phyloP scores from a whole-genome alignment of 345 rosid genomes.

The Geranium rotundifolium region DNA sequence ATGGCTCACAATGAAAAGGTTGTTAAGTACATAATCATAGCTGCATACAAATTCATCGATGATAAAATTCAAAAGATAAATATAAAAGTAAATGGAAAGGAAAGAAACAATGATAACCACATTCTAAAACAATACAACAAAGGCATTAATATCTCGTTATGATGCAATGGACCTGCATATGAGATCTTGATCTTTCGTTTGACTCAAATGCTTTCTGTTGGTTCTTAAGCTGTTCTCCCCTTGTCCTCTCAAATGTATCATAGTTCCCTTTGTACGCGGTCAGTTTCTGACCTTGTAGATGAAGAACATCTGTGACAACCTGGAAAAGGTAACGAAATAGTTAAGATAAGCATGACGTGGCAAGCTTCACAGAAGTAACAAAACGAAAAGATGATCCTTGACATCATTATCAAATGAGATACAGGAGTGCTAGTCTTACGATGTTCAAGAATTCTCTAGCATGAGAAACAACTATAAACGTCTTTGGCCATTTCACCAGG shows the following conservation, averaged over 20 bases:
- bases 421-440: slow-evolving; percentile 28
- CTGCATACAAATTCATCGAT: neutral
- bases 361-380: neutral
- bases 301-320: slow-evolving; percentile 97
- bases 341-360: neutral
- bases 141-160: neutral
- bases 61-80: no score
- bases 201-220: slow-evolving; percentile 87
- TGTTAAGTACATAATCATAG: neutral
- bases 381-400: neutral
- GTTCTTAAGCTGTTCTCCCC: slow-evolving; percentile 80
- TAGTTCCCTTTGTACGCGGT: slow-evolving; percentile 73
- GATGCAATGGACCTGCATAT: slow-evolving; percentile 70
- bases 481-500: slow-evolving; percentile 95
- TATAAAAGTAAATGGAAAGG: neutral
- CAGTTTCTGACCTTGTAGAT: slow-evolving; percentile 79
- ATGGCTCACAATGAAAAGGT: slow-evolving; percentile 3
- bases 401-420: neutral
- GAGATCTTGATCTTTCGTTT: slow-evolving; percentile 67
- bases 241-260: slow-evolving; percentile 79
- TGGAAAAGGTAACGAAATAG: slow-evolving; percentile 18
- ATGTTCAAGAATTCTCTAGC: slow-evolving; percentile 96
- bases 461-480: slow-evolving; percentile 93
- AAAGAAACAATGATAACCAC: no score
- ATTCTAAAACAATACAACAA: no score